phyloP scores from a whole-genome alignment of 1,139 yeast species.

The Suhomyces ambrosiae region DNA sequence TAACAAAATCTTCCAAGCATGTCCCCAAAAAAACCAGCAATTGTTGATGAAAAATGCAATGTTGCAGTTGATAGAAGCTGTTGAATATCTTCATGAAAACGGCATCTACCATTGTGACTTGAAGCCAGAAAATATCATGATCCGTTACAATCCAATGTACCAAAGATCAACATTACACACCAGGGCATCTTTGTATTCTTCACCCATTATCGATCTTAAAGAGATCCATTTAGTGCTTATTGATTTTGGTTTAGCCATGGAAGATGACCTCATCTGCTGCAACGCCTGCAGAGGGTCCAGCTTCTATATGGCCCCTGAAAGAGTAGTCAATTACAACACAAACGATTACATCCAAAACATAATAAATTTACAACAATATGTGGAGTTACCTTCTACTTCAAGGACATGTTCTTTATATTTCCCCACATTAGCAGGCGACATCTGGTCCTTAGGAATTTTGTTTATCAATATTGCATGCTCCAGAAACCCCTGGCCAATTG shows the following conservation, averaged over 20 bases:
- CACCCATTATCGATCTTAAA: constrained; percentile 44
- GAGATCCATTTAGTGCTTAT: constrained; percentile 67
- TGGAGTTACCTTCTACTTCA: constrained; percentile 13
- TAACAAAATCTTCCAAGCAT: constrained; percentile 46
- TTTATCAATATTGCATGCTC: constrained; percentile 79
- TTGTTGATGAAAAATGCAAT: constrained; percentile 68
- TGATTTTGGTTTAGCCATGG: constrained; percentile 85
- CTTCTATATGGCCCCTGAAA: constrained; percentile 93
- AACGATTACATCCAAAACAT: constrained; percentile 29
- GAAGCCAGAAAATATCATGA: constrained; percentile 86
- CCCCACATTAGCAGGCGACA: constrained; percentile 80
- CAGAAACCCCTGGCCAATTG: constrained; percentile 91
- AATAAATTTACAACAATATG: constrained; percentile 32
- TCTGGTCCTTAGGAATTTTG: constrained; percentile 87
- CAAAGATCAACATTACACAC: constrained; percentile 16
- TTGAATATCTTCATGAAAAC: constrained; percentile 65
- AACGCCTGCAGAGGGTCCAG: constrained; percentile 85
- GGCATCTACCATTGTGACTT: constrained; percentile 86
- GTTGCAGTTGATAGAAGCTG: constrained; percentile 72
- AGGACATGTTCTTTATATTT: constrained; percentile 36
- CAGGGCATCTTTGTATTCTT: not conserved
- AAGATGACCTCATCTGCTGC: constrained; percentile 57
- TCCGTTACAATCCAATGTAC: constrained; percentile 38
- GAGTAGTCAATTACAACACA: constrained; percentile 54
- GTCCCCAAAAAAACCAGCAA: constrained; percentile 41